A percentile compares a stretch with the other conserved stretches of the same genome.
phyloP scores from a whole-genome alignment of 2,329 filamentous ascomycete genomes.

The Cadophora sp. region DNA sequence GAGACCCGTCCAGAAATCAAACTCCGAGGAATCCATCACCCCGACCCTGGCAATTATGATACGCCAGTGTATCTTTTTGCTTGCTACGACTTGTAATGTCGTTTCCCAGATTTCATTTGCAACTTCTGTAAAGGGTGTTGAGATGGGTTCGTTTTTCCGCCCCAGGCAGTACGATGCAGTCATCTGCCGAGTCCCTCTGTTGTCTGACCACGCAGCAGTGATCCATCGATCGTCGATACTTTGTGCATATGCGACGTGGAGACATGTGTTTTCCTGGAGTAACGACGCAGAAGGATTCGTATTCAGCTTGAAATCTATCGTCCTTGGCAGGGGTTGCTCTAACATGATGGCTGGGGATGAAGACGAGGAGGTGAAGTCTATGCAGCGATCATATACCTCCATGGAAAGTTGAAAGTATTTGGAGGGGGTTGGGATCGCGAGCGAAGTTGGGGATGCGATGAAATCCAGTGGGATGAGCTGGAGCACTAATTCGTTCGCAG shows the following conservation, averaged over 20 bases:
- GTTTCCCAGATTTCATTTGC: constrained; percentile 79
- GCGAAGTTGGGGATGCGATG: constrained; percentile 66
- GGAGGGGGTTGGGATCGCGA: constrained; percentile 66
- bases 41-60: constrained; percentile 77
- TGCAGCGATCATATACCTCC: constrained; percentile 80
- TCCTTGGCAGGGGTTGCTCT: constrained; percentile 71
- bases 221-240: constrained; percentile 81
- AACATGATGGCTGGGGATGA: constrained; percentile 76
- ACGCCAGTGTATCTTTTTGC: constrained; percentile 77
- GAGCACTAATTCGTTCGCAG: constrained; percentile 72
- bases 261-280: constrained; percentile 78
- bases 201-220: constrained; percentile 82
- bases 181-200: constrained; percentile 74
- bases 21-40: constrained; percentile 70
- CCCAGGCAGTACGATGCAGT: constrained; percentile 76
- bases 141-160: constrained; percentile 59
- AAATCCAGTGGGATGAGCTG: constrained; percentile 75
- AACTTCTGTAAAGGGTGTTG: constrained; percentile 66
- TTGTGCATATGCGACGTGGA: constrained; percentile 80
- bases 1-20: constrained; percentile 63
- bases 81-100: constrained; percentile 74
- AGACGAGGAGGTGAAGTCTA: constrained; percentile 60
- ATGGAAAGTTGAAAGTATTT: constrained; percentile 70
- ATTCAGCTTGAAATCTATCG: constrained; percentile 77
- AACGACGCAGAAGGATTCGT: constrained; percentile 73